Evolutionary conservation across 2,329 filamentous ascomycete genomes (phyloP), one percentile per base, ranked within the genome.

Genomic region (Iodosphaeria phyllophila): DNA sequence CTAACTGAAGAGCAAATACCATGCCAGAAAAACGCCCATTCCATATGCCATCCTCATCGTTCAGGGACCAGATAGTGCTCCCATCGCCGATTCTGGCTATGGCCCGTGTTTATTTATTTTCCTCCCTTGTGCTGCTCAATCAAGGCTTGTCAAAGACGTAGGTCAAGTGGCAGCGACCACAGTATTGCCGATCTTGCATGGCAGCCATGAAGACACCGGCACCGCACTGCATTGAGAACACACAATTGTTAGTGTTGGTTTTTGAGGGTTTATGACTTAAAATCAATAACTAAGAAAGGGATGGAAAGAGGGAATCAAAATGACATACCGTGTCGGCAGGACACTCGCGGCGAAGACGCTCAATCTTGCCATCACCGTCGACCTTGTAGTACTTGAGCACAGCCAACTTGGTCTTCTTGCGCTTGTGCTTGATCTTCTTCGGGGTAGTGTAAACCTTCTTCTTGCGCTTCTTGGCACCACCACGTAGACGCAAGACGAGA

Each of bases 401-500:
- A 51, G 89, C 89, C 59, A 98, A 68, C 78, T 98, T 98, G 74
- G 79, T 92, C 86, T 98, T 98, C 83, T 95, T 98, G 70, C 83
- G 78, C 84, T 98, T 98, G 77, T 98, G 89, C 89, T 98, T 98
- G 78, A 98, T 98, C 83, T 98, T 98, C 84, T 98, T 98, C 59
- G 89, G 89, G 51, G 89, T 98, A 57, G 82, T 95, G 79, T 98
- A 98, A 46, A 98, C 89, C 84, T 98, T 98, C 83, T 92, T 92
- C 82, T 98, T 98, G 63, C 91, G 75, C 80, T 95, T 93, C 83
- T 98, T 98, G 55, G 61, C 84, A 60, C 86, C 89, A 71, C 89
- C 89, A 72, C 86, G 89, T 35, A 98, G 83, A 55, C 89, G 82
- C 47, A 98, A 76, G 48, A 98, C 89, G 46, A 95, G 67, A 65